Evolutionary conservation across 805 yeast genomes (phyloP).

Genomic region (Lipomyces mesembrius): DNA sequence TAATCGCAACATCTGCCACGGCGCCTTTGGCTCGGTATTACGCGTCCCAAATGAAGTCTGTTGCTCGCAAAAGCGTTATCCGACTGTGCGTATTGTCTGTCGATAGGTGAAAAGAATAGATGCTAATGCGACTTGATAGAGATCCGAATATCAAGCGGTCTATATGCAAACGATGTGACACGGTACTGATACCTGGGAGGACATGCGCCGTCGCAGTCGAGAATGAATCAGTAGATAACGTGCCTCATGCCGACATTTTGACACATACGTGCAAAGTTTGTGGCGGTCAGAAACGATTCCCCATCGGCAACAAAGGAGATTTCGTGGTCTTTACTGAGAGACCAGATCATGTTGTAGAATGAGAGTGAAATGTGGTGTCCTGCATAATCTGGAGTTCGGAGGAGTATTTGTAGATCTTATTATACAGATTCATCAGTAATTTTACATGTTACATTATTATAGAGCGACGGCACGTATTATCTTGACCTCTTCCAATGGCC

Average conservation of each 20-base stretch:
- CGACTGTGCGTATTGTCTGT: conserved; percentile 29
- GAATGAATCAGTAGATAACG: conserved; percentile 49
- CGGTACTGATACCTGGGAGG: conserved; percentile 55
- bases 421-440: conserved; percentile 1
- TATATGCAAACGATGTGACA: conserved; percentile 66
- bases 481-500: conserved; percentile 53
- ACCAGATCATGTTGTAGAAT: conserved; percentile 11
- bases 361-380: background rate
- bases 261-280: conserved; percentile 30
- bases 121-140: conserved; percentile 5
- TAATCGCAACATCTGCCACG: conserved; percentile 4
- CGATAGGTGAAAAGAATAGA: background rate
- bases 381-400: background rate
- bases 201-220: conserved; percentile 49
- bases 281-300: conserved; percentile 33
- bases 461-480: conserved; percentile 44
- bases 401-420: background rate
- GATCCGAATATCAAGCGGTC: conserved; percentile 57
- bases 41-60: conserved; percentile 34
- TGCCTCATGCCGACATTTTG: conserved; percentile 53
- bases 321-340: conserved; percentile 26
- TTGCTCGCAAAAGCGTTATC: conserved; percentile 38
- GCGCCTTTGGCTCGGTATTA: conserved; percentile 24
- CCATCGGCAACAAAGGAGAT: conserved; percentile 32
- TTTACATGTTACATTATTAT: background rate